Evolutionary conservation across 108 stramenopile genomes (phyloP).

Genomic region (Nitzschia inconspicua): DNA sequence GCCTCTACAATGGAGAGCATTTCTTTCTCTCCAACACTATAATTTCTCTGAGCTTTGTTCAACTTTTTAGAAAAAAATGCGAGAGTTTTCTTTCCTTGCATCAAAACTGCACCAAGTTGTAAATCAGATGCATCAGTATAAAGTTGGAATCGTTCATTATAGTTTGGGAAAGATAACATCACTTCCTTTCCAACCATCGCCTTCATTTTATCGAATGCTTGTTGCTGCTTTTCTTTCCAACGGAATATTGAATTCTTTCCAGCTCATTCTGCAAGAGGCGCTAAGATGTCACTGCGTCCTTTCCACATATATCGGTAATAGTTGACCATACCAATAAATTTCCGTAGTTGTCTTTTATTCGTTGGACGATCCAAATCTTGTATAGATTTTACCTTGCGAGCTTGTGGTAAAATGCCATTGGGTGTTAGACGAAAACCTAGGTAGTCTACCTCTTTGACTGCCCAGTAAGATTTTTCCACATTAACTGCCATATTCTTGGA

Average conservation of each 20-base stretch:
- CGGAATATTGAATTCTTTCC: constrained; percentile 6
- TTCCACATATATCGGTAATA: constrained; percentile 44
- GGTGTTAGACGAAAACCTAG: constrained; percentile 35
- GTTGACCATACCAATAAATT: constrained; percentile 42
- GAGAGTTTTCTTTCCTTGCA: constrained; percentile 36
- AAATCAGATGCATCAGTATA: constrained; percentile 42
- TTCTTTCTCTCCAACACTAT: too few relatives aligned
- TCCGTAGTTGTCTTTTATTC: constrained; percentile 26
- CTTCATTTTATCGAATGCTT: constrained; percentile 49
- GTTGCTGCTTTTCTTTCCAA: constrained; percentile 7
- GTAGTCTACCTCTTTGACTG: constrained; percentile 24
- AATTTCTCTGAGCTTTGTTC: constrained; percentile 32
- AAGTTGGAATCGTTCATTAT: constrained; percentile 42
- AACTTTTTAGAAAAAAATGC: constrained; percentile 41
- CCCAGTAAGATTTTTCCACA: constrained; percentile 19
- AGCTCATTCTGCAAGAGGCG: constrained; percentile 20
- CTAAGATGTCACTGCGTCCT: constrained; percentile 21
- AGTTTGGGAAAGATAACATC: constrained; percentile 33
- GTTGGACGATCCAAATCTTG: constrained; percentile 21
- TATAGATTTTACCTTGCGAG: constrained; percentile 41
- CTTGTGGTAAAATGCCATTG: constrained; percentile 25
- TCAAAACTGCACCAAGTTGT: constrained; percentile 38
- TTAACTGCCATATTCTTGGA: constrained; percentile 8
- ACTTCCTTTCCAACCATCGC: constrained; percentile 27
- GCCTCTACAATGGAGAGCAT: too few relatives aligned